Conservation (phyloP, 23 red algal genomes). For the Agarophyton chilense region DNA sequence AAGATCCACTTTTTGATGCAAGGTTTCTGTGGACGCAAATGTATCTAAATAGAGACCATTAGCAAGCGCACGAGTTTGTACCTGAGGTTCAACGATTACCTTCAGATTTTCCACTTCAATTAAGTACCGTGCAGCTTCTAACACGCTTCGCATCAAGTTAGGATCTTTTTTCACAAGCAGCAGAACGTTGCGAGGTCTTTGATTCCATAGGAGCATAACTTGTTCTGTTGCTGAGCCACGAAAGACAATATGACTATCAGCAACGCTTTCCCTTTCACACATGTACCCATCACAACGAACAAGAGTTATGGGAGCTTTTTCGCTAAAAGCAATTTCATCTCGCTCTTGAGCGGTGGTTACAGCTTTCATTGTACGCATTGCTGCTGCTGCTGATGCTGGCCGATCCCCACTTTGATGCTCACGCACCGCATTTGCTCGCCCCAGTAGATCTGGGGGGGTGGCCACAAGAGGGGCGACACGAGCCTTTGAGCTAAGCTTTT, state of each 20-base stretch:
- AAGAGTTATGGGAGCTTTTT: slow-evolving; percentile 88
- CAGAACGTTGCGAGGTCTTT: slow-evolving; percentile 77
- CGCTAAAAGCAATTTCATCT: neutral
- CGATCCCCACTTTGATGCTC: slow-evolving; percentile 34
- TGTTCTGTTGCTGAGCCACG: slow-evolving; percentile 96
- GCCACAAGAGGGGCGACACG: slow-evolving; percentile 32
- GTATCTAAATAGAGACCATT: slow-evolving; percentile 85
- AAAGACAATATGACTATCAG: slow-evolving; percentile 89
- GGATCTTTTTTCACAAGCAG: slow-evolving; percentile 89
- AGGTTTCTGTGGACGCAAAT: slow-evolving; percentile 47
- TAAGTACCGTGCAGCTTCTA: slow-evolving; percentile 81
- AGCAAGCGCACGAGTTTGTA: slow-evolving; percentile 87
- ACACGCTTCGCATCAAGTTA: slow-evolving; percentile 49
- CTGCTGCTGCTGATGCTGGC: slow-evolving; percentile 47
- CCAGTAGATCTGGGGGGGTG: slow-evolving; percentile 42
- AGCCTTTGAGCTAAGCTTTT: neutral
- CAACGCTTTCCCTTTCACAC: slow-evolving; percentile 93
- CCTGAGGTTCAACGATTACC: slow-evolving; percentile 90
- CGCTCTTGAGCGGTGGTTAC: neutral
- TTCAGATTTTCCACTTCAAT: slow-evolving; percentile 54
- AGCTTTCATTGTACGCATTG: slow-evolving; percentile 40
- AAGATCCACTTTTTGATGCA: slow-evolving; percentile 86
- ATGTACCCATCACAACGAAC: slow-evolving; percentile 98
- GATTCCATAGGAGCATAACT: slow-evolving; percentile 99
- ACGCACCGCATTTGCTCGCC: slow-evolving; percentile 14